These are phyloP conservation scores for Phialophora tarda DNA, from an alignment of 2,329 filamentous ascomycete species.

Conservation along the genomic window DNA sequence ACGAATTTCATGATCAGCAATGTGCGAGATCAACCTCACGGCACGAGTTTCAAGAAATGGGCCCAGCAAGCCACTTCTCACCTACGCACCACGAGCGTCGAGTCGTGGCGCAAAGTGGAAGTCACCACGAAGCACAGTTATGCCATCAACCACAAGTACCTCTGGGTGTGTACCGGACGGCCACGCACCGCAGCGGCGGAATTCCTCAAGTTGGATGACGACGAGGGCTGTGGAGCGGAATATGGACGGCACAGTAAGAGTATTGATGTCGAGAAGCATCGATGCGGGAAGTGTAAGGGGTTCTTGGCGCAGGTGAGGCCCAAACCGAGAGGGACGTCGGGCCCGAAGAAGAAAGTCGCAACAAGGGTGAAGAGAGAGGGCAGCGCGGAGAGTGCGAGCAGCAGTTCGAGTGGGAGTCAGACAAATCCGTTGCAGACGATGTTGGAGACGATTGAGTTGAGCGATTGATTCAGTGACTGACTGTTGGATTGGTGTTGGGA, in stretches of 20 bases:
- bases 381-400: conserved; percentile 37
- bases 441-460: conserved; percentile 36
- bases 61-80: conserved; percentile 48
- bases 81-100: conserved; percentile 53
- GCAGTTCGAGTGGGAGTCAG: conserved; percentile 26
- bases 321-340: conserved; percentile 60
- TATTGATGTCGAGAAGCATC: conserved; percentile 72
- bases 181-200: conserved; percentile 30
- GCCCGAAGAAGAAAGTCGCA: conserved; percentile 29
- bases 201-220: conserved; percentile 31
- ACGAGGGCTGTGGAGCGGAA: conserved; percentile 65
- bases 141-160: conserved; percentile 87
- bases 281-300: conserved; percentile 77
- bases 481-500: neutral
- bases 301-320: conserved; percentile 79
- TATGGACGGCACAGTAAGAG: conserved; percentile 87
- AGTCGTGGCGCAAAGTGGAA: conserved; percentile 61
- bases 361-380: conserved; percentile 10
- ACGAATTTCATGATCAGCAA: conserved; percentile 87
- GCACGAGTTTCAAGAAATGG: conserved; percentile 81
- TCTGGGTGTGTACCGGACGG: conserved; percentile 72
- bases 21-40: conserved; percentile 77
- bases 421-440: conserved; percentile 25
- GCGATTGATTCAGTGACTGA: conserved; percentile 24
- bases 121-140: conserved; percentile 93